Percentiles rank a stretch among this genome's conserved stretches.
These are phyloP conservation scores for Acanthamoeba lugdunensis DNA, from an alignment of 208 protist genomes.

Conservation along the genomic window DNA sequence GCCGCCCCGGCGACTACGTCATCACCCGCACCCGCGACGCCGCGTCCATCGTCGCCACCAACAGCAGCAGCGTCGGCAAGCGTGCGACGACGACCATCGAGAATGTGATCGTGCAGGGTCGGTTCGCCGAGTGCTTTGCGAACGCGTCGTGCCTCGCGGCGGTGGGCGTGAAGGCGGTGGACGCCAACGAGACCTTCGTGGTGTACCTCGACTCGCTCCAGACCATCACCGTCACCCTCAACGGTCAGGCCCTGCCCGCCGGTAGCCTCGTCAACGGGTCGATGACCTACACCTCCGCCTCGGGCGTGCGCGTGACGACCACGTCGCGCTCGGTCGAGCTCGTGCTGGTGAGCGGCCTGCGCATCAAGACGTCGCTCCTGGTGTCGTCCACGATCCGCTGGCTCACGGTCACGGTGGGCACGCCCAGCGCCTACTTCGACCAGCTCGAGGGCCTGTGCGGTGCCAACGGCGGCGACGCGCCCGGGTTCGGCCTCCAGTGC, in stretches of 20 bases:
- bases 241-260: background rate
- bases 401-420: slow-evolving; percentile 40
- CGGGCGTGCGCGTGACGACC: background rate
- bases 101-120: background rate
- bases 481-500: slow-evolving; percentile 44
- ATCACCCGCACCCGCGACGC: slow-evolving; percentile 19
- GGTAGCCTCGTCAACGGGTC: background rate
- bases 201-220: background rate
- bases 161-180: background rate
- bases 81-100: slow-evolving; percentile 2
- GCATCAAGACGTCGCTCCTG: slow-evolving; percentile 17
- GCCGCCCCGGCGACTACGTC: slow-evolving; percentile 30
- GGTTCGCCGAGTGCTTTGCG: slow-evolving; percentile 16
- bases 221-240: background rate
- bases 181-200: slow-evolving; percentile 25
- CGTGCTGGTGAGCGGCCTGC: slow-evolving; percentile 27
- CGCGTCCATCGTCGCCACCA: background rate
- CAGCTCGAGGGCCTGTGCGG: slow-evolving; percentile 45
- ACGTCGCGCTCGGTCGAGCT: background rate
- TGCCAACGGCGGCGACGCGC: background rate
- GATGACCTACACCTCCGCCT: background rate
- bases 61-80: background rate
- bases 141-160: slow-evolving; percentile 29
- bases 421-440: slow-evolving; percentile 31
- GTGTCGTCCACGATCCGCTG: background rate